These are phyloP conservation scores for Cladosporium sp. DNA, from an alignment of 2,329 filamentous ascomycete species.

Conservation along the genomic window DNA sequence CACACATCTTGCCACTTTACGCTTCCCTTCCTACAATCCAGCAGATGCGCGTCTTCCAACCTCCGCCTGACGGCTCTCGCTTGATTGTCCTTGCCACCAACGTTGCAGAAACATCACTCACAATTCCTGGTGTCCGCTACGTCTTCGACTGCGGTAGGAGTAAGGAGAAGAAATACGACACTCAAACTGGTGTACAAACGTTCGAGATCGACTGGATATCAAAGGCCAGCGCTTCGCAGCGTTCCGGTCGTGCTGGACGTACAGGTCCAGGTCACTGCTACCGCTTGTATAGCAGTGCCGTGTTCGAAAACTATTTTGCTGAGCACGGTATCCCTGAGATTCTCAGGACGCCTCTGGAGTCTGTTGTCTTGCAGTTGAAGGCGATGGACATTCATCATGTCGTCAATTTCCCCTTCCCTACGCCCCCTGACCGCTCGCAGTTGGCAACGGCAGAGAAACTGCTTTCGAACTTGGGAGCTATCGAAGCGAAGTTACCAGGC, in stretches of 20 bases:
- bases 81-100: slow-evolving; percentile 92
- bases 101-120: slow-evolving; percentile 94
- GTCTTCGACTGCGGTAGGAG: slow-evolving; percentile 93
- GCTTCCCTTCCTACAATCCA: slow-evolving; percentile 88
- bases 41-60: slow-evolving; percentile 87
- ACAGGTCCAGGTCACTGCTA: slow-evolving; percentile 97
- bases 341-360: slow-evolving; percentile 86
- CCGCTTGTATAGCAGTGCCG: slow-evolving; percentile 87
- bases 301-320: slow-evolving; percentile 86
- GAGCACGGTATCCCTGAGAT: slow-evolving; percentile 88
- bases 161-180: slow-evolving; percentile 88
- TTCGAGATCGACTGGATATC: slow-evolving; percentile 97
- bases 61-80: slow-evolving; percentile 73
- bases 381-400: slow-evolving; percentile 89
- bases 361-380: slow-evolving; percentile 86
- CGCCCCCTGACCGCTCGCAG: slow-evolving; percentile 74
- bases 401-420: slow-evolving; percentile 94
- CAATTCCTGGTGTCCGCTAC: slow-evolving; percentile 91
- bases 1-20: slow-evolving; percentile 91
- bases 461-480: slow-evolving; percentile 79
- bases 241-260: slow-evolving; percentile 89
- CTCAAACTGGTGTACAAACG: slow-evolving; percentile 86
- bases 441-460: slow-evolving; percentile 83
- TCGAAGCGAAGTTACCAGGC: slow-evolving; percentile 60
- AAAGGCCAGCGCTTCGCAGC: slow-evolving; percentile 90